Evolutionary conservation across 2,329 filamentous ascomycete species (phyloP), one percentile per base, ranked within the genome.

Genomic region (Fusarium equiseti): DNA sequence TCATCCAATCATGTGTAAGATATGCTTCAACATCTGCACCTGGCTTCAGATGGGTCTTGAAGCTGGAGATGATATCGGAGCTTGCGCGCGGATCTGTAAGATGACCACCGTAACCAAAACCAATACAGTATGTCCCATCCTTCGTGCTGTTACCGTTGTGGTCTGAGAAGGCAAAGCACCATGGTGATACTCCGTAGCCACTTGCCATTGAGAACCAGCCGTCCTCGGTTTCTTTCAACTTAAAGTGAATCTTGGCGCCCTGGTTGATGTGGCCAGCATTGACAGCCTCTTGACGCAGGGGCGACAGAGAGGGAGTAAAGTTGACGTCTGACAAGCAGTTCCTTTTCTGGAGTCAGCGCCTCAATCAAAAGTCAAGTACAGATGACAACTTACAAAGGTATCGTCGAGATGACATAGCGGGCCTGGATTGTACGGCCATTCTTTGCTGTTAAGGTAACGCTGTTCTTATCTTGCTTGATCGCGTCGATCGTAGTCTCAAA

Each of bases 21-120:
- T 46, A 46, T 7, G 22, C 44, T 26, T 46, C 10, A 15, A 46
- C 44, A 0, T 46, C 44, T 18, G 10, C 26, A 2, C 1, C 15
- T 18, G 44, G 22, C 8, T 26, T 26, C 10, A 46, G 10, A 5
- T 27, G 16, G 0, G 6, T 4, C 1, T 27, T 26, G 10, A 46
- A 46, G 18, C 2, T 18, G 2, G 16, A 12, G 0, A n/a, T 46
- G 1, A 46, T 26, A 11, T 46, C 22, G 0, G 16, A 8, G 4
- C 24, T 46, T 0, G 24, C 44, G 1, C 11, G 15, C 0, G 22
- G 16, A 5, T 46, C 15, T 18, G 24, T 2, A 5, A 46, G 26
- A n/a, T 26, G 11, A 0, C 44, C 10, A 3, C 26, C 26, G 2
- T 26, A 26, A 2, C 44, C 44, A 26, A 46, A 46, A 0, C 44